Percentiles rank a stretch among this genome's conserved stretches.
phyloP scores from a whole-genome alignment of 225 moss, liverwort and hornwort species.

The Takakia lepidozioides region DNA sequence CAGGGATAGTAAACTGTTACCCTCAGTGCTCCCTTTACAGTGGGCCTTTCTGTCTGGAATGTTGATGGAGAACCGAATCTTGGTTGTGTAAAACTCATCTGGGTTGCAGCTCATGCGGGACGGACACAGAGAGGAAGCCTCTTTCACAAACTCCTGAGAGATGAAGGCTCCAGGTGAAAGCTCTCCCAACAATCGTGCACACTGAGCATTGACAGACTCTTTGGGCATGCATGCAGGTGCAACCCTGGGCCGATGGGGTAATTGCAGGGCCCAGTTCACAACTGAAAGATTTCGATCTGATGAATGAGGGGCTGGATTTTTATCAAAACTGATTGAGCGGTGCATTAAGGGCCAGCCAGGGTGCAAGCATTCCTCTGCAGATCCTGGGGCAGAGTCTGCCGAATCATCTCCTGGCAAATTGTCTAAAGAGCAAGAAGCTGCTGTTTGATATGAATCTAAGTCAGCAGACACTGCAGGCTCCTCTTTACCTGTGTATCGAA shows the following conservation, averaged over 20 bases:
- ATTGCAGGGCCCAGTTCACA: conserved; percentile 44
- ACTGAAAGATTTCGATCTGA: conserved; percentile 31
- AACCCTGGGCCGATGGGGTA: too few relatives aligned
- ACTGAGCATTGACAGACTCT: not conserved
- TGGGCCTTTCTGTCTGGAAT: not conserved
- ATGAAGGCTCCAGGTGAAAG: not conserved
- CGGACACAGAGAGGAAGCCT: not conserved
- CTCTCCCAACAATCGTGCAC: not conserved
- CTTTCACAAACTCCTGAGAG: not conserved
- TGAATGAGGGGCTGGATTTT: conserved; percentile 4
- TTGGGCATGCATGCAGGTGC: too few relatives aligned
- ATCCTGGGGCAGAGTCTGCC: not conserved
- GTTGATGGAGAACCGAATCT: conserved; percentile 1
- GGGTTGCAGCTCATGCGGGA: not conserved
- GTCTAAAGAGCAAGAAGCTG: not conserved
- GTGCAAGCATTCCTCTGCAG: conserved; percentile 18
- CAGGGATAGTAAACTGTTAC: conserved; percentile 6
- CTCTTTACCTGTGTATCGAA: conserved; percentile 6
- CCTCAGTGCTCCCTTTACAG: conserved; percentile 1
- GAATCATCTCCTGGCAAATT: not conserved
- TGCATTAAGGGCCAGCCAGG: conserved; percentile 51
- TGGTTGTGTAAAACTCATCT: not conserved
- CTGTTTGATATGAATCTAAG: not conserved
- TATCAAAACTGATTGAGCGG: conserved; percentile 27
- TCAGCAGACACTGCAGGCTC: not conserved